Base-by-base conservation (phyloP, 1,284 basidiomycete genomes). In the Peniophora sp. region DNA sequence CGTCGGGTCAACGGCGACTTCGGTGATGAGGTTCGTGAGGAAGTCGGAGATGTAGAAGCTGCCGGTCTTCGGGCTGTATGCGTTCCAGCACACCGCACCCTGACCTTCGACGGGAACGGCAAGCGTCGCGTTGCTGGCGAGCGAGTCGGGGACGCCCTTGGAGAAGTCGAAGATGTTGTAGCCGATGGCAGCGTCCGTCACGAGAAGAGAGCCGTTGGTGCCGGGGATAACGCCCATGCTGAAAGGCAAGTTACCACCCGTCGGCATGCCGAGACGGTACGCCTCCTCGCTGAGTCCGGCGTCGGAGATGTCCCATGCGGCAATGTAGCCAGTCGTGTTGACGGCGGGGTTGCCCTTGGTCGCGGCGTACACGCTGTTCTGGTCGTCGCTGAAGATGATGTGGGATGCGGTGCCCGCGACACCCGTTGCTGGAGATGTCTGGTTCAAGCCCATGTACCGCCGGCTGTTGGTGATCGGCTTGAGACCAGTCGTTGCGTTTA, bases 11-110 rank as follows among this genome's bases (percentile, higher is more conserved):
- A 79, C 66, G 44, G 68, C 66, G 41, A 78, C 67, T 62, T 78
- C 76, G 1, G 72, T 74, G 47, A 79, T 66, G 10, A 61, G 60
- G 6, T 68, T 59, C 14, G 71, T 74, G 22, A 61, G 67, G 51
- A 74, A 65, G 54, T 78, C 75, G 14, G 68, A 73, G 22, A 78
- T 56, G 61, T 73, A 78, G 63, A 74, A 76, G 62, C 71, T 75
- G 10, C 71, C 71, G 1, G 73, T 76, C 62, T 69, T 65, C 41
- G 58, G 58, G 59, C 71, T 73, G 62, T 71, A 74, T 51, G 64
- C 64, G 18, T 69, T 68, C 76, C 75, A 78, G 64, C 75, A 77
- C 15, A 68, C 73, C 27, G 73, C 75, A n/a, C 50, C 55, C 61
- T 76, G 74, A 14, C 70, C 71, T 11, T 60, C 57, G 47, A 76